Percentiles rank a stretch among this genome's conserved stretches.
phyloP scores from a whole-genome alignment of 2,329 filamentous ascomycete genomes.

The Pezicula rhizophila region DNA sequence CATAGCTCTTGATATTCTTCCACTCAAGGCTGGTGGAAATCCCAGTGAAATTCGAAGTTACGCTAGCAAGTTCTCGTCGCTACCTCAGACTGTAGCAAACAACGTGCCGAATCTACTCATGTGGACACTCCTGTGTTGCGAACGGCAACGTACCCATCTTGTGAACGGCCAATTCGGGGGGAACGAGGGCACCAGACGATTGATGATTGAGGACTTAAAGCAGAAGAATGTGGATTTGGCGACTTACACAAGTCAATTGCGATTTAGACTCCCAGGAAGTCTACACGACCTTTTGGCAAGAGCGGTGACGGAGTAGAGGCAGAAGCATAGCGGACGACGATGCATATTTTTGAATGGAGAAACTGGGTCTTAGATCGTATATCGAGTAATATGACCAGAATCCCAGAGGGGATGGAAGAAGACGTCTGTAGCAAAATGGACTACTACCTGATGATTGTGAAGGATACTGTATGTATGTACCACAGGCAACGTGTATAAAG shows the following conservation, averaged over 20 bases:
- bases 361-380: background rate
- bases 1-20: slow-evolving; percentile 69
- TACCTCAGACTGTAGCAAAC: slow-evolving; percentile 75
- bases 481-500: too few species aligned
- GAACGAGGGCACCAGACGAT: slow-evolving; percentile 56
- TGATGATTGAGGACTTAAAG: slow-evolving; percentile 65
- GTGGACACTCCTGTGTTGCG: slow-evolving; percentile 88
- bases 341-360: background rate
- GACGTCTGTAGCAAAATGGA: too few species aligned
- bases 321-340: background rate
- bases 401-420: too few species aligned
- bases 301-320: slow-evolving; percentile 37
- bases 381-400: background rate
- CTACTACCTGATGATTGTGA: too few species aligned
- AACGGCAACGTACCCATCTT: slow-evolving; percentile 68
- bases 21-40: slow-evolving; percentile 68
- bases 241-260: slow-evolving; percentile 87
- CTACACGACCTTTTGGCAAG: slow-evolving; percentile 84
- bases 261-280: slow-evolving; percentile 80
- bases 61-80: slow-evolving; percentile 72
- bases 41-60: slow-evolving; percentile 72
- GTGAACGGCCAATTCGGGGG: slow-evolving; percentile 67
- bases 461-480: too few species aligned
- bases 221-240: slow-evolving; percentile 84
- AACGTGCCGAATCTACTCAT: slow-evolving; percentile 88